Conservation (phyloP, 129 eudicot species). For the Rutidosis leptorrhynchoides region DNA sequence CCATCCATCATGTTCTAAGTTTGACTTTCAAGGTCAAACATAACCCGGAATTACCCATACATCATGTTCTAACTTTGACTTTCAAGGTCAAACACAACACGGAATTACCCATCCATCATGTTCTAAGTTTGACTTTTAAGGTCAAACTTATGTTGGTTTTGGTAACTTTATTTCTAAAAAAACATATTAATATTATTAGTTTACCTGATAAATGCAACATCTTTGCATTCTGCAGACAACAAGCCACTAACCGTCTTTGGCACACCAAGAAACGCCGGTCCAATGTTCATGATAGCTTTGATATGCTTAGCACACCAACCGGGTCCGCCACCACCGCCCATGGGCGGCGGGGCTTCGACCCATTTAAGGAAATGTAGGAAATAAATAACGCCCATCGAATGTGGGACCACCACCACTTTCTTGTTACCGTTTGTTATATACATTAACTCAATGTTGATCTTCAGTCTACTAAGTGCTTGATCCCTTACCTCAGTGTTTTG, state of each 20-base stretch:
- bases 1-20: too few species aligned
- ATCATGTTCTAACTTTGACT: too few species aligned
- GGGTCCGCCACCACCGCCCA: constrained; percentile 89
- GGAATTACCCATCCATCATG: too few species aligned
- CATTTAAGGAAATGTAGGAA: constrained; percentile 88
- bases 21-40: too few species aligned
- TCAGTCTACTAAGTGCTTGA: constrained; percentile 76
- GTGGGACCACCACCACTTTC: constrained; percentile 97
- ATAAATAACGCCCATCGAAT: constrained; percentile 85
- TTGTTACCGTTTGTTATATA: constrained; percentile 69
- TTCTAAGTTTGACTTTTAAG: constrained; percentile 1
- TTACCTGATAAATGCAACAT: constrained; percentile 77
- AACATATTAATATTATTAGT: not conserved
- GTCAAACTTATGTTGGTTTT: constrained; percentile 1
- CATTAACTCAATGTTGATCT: constrained; percentile 84
- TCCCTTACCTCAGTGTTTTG: constrained; percentile 97
- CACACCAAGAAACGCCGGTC: constrained; percentile 89
- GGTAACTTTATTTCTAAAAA: not conserved
- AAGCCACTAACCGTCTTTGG: constrained; percentile 70
- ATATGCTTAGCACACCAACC: constrained; percentile 90
- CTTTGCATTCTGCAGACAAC: constrained; percentile 82
- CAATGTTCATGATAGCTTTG: constrained; percentile 80
- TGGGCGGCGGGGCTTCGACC: constrained; percentile 77
- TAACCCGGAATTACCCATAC: too few species aligned
- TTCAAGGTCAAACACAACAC: too few species aligned